Evolutionary conservation across 2,329 filamentous ascomycete genomes (phyloP).

Genomic region (Trichoderma atroviride): DNA sequence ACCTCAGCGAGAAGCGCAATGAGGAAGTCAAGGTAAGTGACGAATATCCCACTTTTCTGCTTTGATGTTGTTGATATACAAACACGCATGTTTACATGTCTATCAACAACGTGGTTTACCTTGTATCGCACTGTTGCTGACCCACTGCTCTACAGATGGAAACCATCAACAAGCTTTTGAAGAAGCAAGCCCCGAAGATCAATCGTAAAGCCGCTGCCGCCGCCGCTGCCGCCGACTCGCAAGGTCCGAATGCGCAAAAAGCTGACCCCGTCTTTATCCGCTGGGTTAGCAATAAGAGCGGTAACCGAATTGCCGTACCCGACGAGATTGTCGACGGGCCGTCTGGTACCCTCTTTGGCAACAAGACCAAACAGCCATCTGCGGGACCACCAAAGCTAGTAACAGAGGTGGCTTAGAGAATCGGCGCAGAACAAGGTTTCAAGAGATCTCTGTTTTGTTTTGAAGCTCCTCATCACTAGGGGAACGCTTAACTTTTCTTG

Average conservation of each 20-base stretch:
- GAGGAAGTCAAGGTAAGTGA: conserved; percentile 64
- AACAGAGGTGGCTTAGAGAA: conserved; percentile 53
- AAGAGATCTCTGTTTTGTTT: too few species aligned
- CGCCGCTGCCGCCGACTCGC: conserved; percentile 50
- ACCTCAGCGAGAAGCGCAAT: conserved; percentile 66
- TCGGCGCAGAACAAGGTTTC: neutral
- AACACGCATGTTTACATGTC: neutral
- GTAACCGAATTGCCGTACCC: conserved; percentile 65
- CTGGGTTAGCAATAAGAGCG: conserved; percentile 70
- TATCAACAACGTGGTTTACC: neutral
- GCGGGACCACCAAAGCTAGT: conserved; percentile 51
- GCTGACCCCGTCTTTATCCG: conserved; percentile 66
- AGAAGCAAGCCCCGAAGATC: conserved; percentile 80
- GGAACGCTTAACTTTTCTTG: neutral
- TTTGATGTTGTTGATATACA: neutral
- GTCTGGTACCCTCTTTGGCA: conserved; percentile 60
- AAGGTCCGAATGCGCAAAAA: conserved; percentile 51
- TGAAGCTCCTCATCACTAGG: neutral
- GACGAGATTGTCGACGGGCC: conserved; percentile 68
- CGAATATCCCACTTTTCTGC: neutral
- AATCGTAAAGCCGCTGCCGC: conserved; percentile 54
- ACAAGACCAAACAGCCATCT: conserved; percentile 18
- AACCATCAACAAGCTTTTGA: conserved; percentile 87
- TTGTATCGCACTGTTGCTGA: conserved; percentile 13
- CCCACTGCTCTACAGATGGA: conserved; percentile 63